Conservation (phyloP, 2,329 filamentous ascomycete genomes). For the Pseudogymnoascus pannorum region DNA sequence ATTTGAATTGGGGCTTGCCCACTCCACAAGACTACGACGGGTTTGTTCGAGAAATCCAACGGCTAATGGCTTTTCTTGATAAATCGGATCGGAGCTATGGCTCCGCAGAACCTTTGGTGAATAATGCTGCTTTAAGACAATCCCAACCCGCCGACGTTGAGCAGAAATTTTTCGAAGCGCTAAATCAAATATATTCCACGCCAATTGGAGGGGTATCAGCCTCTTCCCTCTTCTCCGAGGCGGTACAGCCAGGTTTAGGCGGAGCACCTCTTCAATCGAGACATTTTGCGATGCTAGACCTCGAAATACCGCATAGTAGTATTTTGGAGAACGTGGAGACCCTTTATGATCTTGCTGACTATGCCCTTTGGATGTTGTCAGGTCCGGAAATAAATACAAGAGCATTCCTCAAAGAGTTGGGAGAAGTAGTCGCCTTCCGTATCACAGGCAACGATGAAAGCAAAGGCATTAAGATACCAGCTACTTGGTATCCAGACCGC, state of each 20-base stretch:
- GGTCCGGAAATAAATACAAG: conserved; percentile 19
- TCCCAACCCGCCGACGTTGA: conserved; percentile 17
- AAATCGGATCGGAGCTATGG: conserved; percentile 53
- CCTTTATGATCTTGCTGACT: conserved; percentile 29
- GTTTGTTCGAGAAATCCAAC: conserved; percentile 50
- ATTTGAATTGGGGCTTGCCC: conserved; percentile 8
- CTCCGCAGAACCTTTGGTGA: conserved; percentile 42
- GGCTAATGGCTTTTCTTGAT: conserved; percentile 57
- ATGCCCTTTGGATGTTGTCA: conserved; percentile 23
- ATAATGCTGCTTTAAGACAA: conserved; percentile 20
- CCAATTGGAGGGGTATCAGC: conserved; percentile 9
- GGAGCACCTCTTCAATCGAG: conserved; percentile 9
- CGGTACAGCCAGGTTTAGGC: conserved; percentile 1
- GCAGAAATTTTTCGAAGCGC: conserved; percentile 19
- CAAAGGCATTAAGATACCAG: conserved; percentile 43
- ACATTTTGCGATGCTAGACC: conserved; percentile 27
- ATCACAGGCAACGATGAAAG: conserved; percentile 34
- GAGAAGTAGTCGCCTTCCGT: conserved; percentile 44
- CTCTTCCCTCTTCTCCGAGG: conserved; percentile 9
- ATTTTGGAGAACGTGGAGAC: conserved; percentile 20
- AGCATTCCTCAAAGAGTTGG: conserved; percentile 29
- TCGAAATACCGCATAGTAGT: conserved; percentile 21
- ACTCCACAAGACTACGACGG: conserved; percentile 27
- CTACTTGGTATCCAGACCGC: conserved; percentile 46
- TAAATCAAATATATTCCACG: not conserved